Percentiles rank a stretch among this genome's conserved stretches.
These are phyloP conservation scores for Cinnamomum micranthum DNA, from an alignment of 164 flowering plant species.

Conservation along the genomic window DNA sequence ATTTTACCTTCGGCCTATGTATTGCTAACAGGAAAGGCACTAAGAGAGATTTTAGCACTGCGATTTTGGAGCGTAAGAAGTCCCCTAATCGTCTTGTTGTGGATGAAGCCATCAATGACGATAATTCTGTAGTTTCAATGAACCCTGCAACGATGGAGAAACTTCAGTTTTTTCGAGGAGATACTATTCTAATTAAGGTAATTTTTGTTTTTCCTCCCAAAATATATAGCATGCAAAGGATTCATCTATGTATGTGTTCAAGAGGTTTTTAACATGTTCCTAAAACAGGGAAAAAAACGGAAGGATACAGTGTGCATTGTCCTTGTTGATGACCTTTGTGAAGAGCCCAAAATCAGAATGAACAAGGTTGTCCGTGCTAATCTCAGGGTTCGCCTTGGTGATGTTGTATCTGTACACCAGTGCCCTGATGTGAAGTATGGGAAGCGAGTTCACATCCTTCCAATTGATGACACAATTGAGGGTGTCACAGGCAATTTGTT, in stretches of 20 bases:
- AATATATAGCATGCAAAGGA: too few relatives aligned
- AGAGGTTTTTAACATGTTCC: slow-evolving; percentile 16
- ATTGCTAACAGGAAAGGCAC: slow-evolving; percentile 29
- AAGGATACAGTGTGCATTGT: slow-evolving; percentile 21
- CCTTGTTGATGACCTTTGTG: slow-evolving; percentile 20
- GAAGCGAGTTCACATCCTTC: slow-evolving; percentile 22
- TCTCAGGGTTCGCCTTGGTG: slow-evolving; percentile 24
- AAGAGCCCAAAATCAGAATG: slow-evolving; percentile 23
- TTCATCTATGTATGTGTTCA: not conserved
- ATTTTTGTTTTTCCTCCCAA: not conserved
- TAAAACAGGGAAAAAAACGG: slow-evolving; percentile 15
- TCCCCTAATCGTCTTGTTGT: slow-evolving; percentile 35
- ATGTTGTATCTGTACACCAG: slow-evolving; percentile 23
- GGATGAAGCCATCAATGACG: slow-evolving; percentile 38
- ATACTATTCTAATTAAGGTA: slow-evolving; percentile 38
- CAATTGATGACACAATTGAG: slow-evolving; percentile 22
- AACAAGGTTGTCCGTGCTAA: slow-evolving; percentile 24
- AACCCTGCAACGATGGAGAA: slow-evolving; percentile 42
- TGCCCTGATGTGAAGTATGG: slow-evolving; percentile 27
- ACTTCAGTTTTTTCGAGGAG: slow-evolving; percentile 36
- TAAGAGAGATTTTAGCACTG: slow-evolving; percentile 39
- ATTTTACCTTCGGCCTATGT: too few relatives aligned
- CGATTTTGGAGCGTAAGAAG: slow-evolving; percentile 38
- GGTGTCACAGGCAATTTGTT: slow-evolving; percentile 23
- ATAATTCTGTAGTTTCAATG: slow-evolving; percentile 35